phyloP scores from a whole-genome alignment of 2,329 filamentous ascomycete species.

The Fusarium setosum region DNA sequence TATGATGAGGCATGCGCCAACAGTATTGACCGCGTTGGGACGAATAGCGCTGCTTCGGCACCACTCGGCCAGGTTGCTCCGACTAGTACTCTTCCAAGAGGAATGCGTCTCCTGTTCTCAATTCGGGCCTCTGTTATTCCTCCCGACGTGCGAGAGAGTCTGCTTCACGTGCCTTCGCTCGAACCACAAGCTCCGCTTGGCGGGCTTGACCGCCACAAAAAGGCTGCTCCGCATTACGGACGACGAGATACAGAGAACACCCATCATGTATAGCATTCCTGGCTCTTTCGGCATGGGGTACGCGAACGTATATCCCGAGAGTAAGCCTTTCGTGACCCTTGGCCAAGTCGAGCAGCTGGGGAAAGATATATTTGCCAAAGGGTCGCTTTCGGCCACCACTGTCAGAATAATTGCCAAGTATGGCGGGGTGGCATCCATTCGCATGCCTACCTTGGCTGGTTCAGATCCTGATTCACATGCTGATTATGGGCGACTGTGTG shows the following conservation, averaged over 20 bases:
- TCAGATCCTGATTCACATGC: too few relatives aligned
- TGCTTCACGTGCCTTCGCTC: slow-evolving; percentile 9
- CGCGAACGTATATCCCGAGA: not conserved
- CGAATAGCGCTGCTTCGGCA: not conserved
- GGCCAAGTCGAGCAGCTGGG: slow-evolving; percentile 38
- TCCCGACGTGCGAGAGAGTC: not conserved
- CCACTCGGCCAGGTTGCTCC: not conserved
- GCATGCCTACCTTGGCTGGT: slow-evolving; percentile 19
- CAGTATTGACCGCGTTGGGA: not conserved
- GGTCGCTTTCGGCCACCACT: too few relatives aligned
- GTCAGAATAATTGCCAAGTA: too few relatives aligned
- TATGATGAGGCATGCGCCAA: not conserved
- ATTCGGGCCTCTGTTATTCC: not conserved
- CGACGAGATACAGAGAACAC: slow-evolving; percentile 16
- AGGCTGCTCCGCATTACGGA: slow-evolving; percentile 31
- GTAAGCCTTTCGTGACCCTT: slow-evolving; percentile 9
- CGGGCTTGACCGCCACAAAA: slow-evolving; percentile 11
- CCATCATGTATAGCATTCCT: slow-evolving; percentile 22
- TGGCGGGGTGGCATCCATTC: slow-evolving; percentile 26
- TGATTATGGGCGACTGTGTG: slow-evolving; percentile 25
- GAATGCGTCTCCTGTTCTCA: not conserved
- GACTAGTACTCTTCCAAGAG: not conserved
- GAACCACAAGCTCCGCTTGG: slow-evolving; percentile 34
- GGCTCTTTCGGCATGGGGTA: slow-evolving; percentile 21
- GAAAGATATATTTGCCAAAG: too few relatives aligned